A percentile compares a stretch with the other conserved stretches of the same genome.
These are phyloP conservation scores for Nannochloris sp. DNA, from an alignment of 139 green algal species.

Conservation along the genomic window DNA sequence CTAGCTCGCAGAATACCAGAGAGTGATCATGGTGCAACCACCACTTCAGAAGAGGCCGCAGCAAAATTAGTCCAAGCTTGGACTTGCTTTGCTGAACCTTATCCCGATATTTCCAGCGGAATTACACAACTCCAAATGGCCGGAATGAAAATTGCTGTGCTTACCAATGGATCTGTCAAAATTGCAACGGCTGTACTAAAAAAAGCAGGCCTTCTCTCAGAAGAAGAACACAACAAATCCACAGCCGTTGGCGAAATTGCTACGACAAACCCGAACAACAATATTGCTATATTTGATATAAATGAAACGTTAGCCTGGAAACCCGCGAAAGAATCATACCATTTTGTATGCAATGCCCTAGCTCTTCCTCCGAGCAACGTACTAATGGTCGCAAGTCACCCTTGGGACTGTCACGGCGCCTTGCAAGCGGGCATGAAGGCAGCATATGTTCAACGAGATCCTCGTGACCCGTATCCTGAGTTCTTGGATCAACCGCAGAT, in stretches of 20 bases:
- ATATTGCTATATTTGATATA: background rate
- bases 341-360: background rate
- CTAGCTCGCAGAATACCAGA: background rate
- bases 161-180: slow-evolving; percentile 5
- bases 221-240: too few relatives aligned
- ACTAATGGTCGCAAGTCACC: slow-evolving; percentile 3
- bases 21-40: background rate
- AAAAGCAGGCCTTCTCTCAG: background rate
- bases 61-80: background rate
- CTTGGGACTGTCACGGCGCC: slow-evolving; percentile 1
- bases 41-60: background rate
- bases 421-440: slow-evolving; percentile 1
- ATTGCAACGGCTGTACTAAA: background rate
- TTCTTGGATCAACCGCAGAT: background rate
- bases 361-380: background rate
- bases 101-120: background rate
- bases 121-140: background rate
- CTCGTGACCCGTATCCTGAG: background rate
- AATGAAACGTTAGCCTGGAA: background rate
- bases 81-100: background rate
- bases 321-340: background rate
- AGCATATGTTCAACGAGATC: background rate
- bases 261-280: too few relatives aligned
- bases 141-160: background rate
- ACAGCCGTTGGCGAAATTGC: too few relatives aligned